Evolutionary conservation across 192 early-diverging fungal genomes (phyloP), one percentile per base, ranked within the genome.

Genomic region (Backusella liffmaniae): DNA sequence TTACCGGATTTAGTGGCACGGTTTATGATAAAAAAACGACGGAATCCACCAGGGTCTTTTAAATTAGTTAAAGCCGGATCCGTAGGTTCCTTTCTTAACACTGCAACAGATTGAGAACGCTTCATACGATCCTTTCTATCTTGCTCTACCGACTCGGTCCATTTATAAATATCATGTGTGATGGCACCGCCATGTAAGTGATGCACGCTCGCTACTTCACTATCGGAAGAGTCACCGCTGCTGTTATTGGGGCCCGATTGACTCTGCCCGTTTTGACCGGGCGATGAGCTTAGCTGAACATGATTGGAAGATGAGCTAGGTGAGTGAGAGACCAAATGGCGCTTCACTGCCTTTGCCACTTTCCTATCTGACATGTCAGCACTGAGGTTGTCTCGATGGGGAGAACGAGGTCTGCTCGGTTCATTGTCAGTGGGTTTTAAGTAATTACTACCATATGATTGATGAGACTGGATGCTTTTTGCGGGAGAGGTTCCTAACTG

Each of bases 131-230:
- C 69, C 26, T 76, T 76, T 53, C 75, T 66, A 46, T 82, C 79
- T 42, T 84, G 80, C 44, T 91, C 90, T 36, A 89, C 83, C 70
- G 91, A 87, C 62, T 94, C 91, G 15, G 91, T 86, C 95, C 95
- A 96, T 83, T 93, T 91, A 81, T 97, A 97, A 70, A 97, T 91
- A 62, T 94, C 91, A 68, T 92, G 88, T 1, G 94, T 93, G 76
- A 92, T 92, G 56, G 94, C 90, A 41, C 94, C 95, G 49, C 91
- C 90, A 16, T 87, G 85, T 42, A 74, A 70, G 18, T 92, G 77
- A 42, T 83, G 88, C 68, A 89, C 87, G 66, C 36, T 83, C 59
- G 62, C 80, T n/a, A 81, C 78, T 37, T 83, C 69, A 36, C 29
- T 35, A 13, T 74, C 41, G 41, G 41, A 39, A 32, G 42, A 44